phyloP scores from a whole-genome alignment of 345 rosid species.

The Boechera divaricarpa region DNA sequence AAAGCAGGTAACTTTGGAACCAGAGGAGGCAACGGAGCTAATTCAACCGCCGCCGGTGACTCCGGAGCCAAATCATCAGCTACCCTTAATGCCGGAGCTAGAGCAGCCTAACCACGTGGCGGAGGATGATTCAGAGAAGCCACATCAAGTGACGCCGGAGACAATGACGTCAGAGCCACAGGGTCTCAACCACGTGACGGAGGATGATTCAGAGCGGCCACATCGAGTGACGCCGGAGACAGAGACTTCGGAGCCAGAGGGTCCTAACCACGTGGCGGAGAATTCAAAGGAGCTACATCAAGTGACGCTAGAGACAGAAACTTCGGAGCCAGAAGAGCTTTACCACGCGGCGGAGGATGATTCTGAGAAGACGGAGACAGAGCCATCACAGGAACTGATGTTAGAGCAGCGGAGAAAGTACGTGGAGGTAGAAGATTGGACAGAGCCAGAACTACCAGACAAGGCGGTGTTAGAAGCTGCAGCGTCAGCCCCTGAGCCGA shows the following conservation, averaged over 20 bases:
- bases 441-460: conserved; percentile 46
- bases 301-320: background rate
- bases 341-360: conserved; percentile 23
- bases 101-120: background rate
- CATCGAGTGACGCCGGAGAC: background rate
- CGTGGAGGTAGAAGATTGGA: conserved; percentile 44
- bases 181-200: background rate
- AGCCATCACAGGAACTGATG: conserved; percentile 25
- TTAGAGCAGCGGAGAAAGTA: conserved; percentile 37
- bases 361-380: conserved; percentile 9
- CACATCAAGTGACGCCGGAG: background rate
- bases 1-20: conserved; percentile 12
- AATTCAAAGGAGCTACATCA: background rate
- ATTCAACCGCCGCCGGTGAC: conserved; percentile 6
- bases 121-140: conserved; percentile 5
- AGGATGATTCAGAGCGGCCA: conserved; percentile 1
- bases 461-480: conserved; percentile 45
- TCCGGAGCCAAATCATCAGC: background rate
- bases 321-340: background rate
- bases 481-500: conserved; percentile 30
- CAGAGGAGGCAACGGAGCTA: background rate
- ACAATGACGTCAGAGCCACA: background rate
- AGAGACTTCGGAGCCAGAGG: background rate
- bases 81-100: conserved; percentile 13
- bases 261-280: conserved; percentile 14